phyloP scores from a whole-genome alignment of 2,329 filamentous ascomycete genomes.

The Aspergillus calidoustus region DNA sequence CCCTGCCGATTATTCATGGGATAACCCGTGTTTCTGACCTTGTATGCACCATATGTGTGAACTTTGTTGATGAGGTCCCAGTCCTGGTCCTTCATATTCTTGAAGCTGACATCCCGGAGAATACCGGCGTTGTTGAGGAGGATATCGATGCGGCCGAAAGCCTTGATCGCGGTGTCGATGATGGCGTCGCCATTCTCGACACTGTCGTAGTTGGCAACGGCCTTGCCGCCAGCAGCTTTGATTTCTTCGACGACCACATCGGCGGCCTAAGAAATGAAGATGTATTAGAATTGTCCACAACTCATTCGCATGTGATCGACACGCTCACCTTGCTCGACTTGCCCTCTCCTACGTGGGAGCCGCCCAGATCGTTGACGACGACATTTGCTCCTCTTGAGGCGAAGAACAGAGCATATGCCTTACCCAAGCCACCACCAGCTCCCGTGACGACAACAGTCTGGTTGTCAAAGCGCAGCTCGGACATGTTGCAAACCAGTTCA shows the following conservation, averaged over 20 bases:
- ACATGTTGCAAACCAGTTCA: constrained; percentile 52
- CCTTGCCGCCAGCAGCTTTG: constrained; percentile 86
- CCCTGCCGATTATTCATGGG: constrained; percentile 7
- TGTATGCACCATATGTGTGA: constrained; percentile 92
- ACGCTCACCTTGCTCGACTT: constrained; percentile 74
- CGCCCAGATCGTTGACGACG: constrained; percentile 95
- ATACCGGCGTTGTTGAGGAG: constrained; percentile 99
- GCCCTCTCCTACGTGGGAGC: constrained; percentile 91
- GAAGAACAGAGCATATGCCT: constrained; percentile 86
- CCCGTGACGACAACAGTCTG: constrained; percentile 90
- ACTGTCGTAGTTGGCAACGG: constrained; percentile 93
- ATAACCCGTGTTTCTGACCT: constrained; percentile 50
- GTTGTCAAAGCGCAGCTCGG: constrained; percentile 80
- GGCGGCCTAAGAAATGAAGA: constrained; percentile 60
- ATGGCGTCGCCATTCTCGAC: constrained; percentile 87
- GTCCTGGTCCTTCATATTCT: constrained; percentile 96
- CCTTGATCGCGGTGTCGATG: constrained; percentile 67
- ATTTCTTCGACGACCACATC: constrained; percentile 56
- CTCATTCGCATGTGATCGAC: constrained; percentile 13
- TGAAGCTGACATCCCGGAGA: constrained; percentile 92
- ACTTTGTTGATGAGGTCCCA: constrained; percentile 96
- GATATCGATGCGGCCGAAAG: constrained; percentile 76
- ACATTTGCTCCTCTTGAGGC: constrained; percentile 89
- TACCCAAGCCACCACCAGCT: constrained; percentile 80
- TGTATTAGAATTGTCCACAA: constrained; percentile 2